phyloP scores from a whole-genome alignment of 169 alveolate genomes.

The Toxoplasma gondii region DNA sequence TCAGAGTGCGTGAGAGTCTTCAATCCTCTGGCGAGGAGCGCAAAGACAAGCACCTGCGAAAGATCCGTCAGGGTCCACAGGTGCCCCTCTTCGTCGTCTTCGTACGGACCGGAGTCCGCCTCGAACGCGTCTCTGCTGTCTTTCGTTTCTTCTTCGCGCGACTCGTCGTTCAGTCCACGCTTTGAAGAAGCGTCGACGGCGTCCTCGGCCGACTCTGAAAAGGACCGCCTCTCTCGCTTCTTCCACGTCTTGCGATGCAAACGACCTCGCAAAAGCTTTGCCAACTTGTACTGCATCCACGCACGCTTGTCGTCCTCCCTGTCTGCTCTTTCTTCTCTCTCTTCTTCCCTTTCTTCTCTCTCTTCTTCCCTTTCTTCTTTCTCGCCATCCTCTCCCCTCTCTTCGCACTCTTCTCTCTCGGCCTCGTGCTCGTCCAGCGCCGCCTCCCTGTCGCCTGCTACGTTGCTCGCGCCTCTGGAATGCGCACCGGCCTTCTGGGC shows the following conservation, averaged over 20 bases:
- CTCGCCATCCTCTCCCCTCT: not conserved
- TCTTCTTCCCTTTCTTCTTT: not conserved
- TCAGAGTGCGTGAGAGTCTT: conserved; percentile 44
- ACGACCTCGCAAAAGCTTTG: not conserved
- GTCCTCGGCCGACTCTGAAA: not conserved
- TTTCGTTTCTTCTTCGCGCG: not conserved
- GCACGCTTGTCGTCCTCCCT: not conserved
- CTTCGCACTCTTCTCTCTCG: not conserved
- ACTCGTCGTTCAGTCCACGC: not conserved
- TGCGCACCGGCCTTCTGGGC: not conserved
- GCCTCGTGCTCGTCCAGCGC: not conserved
- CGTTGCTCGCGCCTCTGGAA: not conserved
- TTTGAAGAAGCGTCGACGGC: not conserved
- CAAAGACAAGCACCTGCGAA: conserved; percentile 30
- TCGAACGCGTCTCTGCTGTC: not conserved
- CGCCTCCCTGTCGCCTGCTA: not conserved
- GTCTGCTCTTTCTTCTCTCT: not conserved
- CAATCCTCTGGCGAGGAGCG: conserved; percentile 14
- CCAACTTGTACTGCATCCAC: not conserved
- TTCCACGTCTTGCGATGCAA: not conserved
- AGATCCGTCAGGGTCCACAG: not conserved
- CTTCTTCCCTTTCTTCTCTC: not conserved
- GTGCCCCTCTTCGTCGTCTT: conserved; percentile 9
- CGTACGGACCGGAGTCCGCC: not conserved
- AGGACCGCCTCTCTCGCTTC: not conserved